Evolutionary conservation across 2,329 filamentous ascomycete genomes (phyloP).

Genomic region (Ascochyta fabae): DNA sequence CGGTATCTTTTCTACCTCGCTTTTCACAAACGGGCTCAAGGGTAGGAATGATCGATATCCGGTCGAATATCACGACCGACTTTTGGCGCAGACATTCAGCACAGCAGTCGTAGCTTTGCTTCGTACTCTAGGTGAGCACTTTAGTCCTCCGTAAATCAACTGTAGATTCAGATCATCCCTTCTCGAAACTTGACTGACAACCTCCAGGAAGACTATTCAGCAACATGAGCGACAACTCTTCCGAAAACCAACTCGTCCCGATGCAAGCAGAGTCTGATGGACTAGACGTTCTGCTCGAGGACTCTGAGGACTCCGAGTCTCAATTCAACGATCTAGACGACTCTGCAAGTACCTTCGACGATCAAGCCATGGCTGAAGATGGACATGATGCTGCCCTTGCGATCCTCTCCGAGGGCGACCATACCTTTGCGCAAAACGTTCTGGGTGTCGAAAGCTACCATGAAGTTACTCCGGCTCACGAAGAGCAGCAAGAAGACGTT

Average conservation of each 20-base stretch:
- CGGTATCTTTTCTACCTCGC: not conserved
- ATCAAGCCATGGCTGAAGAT: not conserved
- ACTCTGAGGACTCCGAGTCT: not conserved
- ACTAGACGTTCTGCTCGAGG: not conserved
- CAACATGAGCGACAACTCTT: not conserved
- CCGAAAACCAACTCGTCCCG: conserved; percentile 1
- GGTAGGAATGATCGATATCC: not conserved
- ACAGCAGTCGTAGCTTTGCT: not conserved
- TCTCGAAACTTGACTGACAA: not conserved
- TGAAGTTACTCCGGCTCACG: not conserved
- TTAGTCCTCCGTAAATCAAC: not conserved
- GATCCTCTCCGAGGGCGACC: not conserved
- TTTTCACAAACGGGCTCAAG: not conserved
- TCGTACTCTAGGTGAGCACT: not conserved
- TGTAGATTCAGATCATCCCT: too few relatives aligned
- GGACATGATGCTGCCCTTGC: not conserved
- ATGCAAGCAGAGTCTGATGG: not conserved
- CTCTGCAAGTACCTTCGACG: not conserved
- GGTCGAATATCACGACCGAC: not conserved
- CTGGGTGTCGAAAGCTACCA: not conserved
- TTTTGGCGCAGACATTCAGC: not conserved
- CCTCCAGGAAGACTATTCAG: not conserved
- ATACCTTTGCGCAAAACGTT: not conserved
- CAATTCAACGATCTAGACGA: not conserved
- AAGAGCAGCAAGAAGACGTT: not conserved